Evolutionary conservation across 495 filamentous ascomycete genomes (phyloP), one percentile per base, ranked within the genome.

Genomic region (Friedmanniomyces simplex): DNA sequence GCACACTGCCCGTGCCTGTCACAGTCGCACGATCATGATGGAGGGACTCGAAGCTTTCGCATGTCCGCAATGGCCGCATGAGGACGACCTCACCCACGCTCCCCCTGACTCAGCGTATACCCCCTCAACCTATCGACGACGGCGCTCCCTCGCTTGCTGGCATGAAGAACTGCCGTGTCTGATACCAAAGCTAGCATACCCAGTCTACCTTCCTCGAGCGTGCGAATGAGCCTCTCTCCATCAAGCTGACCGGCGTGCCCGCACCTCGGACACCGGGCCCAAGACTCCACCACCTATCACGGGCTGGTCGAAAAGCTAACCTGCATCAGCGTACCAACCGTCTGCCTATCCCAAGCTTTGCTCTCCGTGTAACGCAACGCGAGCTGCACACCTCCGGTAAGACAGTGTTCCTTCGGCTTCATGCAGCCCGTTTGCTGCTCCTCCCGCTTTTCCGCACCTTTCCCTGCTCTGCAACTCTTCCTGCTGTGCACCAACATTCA

Each of bases 371-470:
- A 50, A 45, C 54, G 28, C 41, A 43, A 25, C 34, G 54, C 54
- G 50, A 57, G 54, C 54, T 57, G 45, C 45, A 50, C 32, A n/a
- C 26, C 14, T 50, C 14, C 20, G 45, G 54, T 57, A 57, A 57
- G 24, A 41, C 34, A 20, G n/a, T 25, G 11, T 16, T 50, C 25
- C 46, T 37, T 50, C 54, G 54, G 45, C 7, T 50, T 37, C 45
- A 50, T 57, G 54, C 54, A 57, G 43, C 32, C 39, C 48, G 54
- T 49, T 47, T 56, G 41, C 45, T 49, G 16, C 54, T 30, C 54
- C 52, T 47, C 42, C 54, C 41, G 54, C 54, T 13, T 34, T 25
- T 22, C 41, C 11, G 28, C 21, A 18, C 39, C 41, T 20, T 56
- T 48, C 42, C 53, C 18, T 57, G 45, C 4, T 43, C 37, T 43